phyloP scores from a whole-genome alignment of 2,329 filamentous ascomycete species.

The Colletotrichum graminicola region DNA sequence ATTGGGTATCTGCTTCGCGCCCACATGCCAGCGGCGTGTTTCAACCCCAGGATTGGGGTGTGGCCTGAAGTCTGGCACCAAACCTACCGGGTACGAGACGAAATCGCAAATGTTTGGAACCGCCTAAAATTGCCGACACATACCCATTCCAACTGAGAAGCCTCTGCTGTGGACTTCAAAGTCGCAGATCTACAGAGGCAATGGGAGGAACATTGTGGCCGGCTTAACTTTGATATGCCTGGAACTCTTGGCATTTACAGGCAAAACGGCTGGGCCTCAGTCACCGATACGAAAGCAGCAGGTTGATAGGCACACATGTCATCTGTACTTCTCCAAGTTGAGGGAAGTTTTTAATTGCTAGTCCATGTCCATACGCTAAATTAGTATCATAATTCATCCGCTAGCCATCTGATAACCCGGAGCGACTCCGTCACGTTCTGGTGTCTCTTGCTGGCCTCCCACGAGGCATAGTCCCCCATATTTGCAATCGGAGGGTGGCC shows the following conservation, averaged over 20 bases:
- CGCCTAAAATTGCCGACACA: not conserved
- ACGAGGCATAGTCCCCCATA: constrained; percentile 27
- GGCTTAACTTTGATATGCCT: not conserved
- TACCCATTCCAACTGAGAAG: not conserved
- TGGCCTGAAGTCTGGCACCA: not conserved
- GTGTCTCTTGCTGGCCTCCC: constrained; percentile 30
- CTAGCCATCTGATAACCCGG: constrained; percentile 36
- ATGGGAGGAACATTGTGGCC: no score
- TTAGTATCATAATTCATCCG: constrained; percentile 36
- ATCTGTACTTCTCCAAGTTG: not conserved
- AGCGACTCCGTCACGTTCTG: constrained; percentile 37
- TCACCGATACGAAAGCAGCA: no score
- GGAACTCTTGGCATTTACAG: not conserved
- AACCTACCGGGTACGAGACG: constrained; percentile 3
- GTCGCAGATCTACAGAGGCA: not conserved
- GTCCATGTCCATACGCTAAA: not conserved
- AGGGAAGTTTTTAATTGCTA: not conserved
- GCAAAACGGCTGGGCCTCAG: no score
- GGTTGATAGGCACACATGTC: not conserved
- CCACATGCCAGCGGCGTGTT: not conserved
- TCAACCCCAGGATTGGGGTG: not conserved
- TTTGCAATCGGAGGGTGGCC: constrained; percentile 18
- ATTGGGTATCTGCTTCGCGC: not conserved
- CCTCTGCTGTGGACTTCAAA: no score
- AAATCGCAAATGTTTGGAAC: constrained; percentile 15